These are phyloP conservation scores for Logfia minima DNA, from an alignment of 129 eudicot genomes.

Conservation along the genomic window DNA sequence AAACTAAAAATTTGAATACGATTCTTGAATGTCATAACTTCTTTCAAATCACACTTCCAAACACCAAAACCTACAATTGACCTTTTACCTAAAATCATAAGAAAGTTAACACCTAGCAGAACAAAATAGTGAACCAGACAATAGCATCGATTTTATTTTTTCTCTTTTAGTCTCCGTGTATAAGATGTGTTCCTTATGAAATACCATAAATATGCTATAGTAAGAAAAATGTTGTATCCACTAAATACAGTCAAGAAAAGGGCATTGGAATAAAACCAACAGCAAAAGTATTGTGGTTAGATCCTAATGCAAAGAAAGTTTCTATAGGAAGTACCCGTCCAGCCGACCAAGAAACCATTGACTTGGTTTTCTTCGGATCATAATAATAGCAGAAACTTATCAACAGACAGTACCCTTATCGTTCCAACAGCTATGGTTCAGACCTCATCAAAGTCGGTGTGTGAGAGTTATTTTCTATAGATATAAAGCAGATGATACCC, in stretches of 20 bases:
- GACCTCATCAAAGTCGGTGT: background rate
- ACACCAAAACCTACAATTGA: conserved; percentile 1
- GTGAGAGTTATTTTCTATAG: background rate
- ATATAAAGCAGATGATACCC: conserved; percentile 10
- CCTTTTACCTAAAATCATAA: background rate
- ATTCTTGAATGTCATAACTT: too few species aligned
- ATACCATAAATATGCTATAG: background rate
- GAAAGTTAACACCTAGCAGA: background rate
- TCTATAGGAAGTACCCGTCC: background rate
- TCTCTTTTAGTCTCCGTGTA: background rate
- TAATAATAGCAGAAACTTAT: background rate
- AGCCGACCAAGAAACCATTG: background rate
- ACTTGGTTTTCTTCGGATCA: background rate
- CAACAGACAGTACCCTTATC: background rate
- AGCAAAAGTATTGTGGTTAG: background rate
- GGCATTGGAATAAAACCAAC: background rate
- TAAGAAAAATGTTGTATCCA: background rate
- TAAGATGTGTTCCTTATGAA: background rate
- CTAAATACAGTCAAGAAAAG: background rate
- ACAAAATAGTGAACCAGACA: background rate
- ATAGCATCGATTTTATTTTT: background rate
- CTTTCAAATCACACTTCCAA: background rate
- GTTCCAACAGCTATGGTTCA: background rate
- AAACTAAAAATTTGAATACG: too few species aligned
- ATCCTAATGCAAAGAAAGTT: background rate